These are phyloP conservation scores for Talaromyces islandicus DNA, from an alignment of 2,329 filamentous ascomycete genomes.

Conservation along the genomic window DNA sequence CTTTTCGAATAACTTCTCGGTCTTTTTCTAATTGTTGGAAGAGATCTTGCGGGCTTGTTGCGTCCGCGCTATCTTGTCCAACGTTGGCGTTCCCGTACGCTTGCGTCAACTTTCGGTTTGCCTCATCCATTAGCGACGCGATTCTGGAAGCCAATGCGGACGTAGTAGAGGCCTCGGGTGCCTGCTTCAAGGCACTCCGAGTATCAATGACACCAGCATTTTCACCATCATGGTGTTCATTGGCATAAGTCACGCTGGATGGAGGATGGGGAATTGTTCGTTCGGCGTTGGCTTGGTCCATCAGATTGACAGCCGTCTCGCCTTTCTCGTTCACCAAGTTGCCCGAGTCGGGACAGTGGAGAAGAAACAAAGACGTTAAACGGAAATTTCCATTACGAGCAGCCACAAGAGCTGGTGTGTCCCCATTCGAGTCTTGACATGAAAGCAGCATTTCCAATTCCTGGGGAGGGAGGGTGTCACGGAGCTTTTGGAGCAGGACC, in stretches of 20 bases:
- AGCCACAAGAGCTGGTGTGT: constrained; percentile 83
- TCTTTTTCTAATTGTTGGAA: constrained; percentile 39
- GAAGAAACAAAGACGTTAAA: constrained; percentile 60
- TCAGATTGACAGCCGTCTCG: constrained; percentile 77
- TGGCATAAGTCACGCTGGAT: constrained; percentile 55
- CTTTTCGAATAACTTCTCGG: constrained; percentile 37
- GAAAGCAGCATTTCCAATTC: constrained; percentile 76
- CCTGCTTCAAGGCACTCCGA: constrained; percentile 21
- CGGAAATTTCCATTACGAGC: constrained; percentile 84
- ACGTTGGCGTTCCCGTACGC: constrained; percentile 57
- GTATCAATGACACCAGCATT: constrained; percentile 21
- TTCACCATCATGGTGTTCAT: constrained; percentile 29
- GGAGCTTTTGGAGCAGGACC: constrained; percentile 78
- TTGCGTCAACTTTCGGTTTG: constrained; percentile 61
- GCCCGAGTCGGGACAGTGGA: constrained; percentile 67
- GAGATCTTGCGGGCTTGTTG: constrained; percentile 36
- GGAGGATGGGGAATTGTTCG: constrained; percentile 61
- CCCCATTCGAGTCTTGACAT: constrained; percentile 75
- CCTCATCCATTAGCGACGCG: constrained; percentile 63
- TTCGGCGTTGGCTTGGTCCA: constrained; percentile 65
- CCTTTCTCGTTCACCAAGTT: constrained; percentile 78
- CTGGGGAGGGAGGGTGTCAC: constrained; percentile 67
- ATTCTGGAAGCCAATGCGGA: constrained; percentile 65
- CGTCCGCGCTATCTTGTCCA: constrained; percentile 47
- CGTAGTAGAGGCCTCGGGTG: constrained; percentile 51